A percentile compares a stretch with the other conserved stretches of the same genome.
phyloP scores from a whole-genome alignment of 108 stramenopile genomes.

The Phaeodactylum tricornutum region DNA sequence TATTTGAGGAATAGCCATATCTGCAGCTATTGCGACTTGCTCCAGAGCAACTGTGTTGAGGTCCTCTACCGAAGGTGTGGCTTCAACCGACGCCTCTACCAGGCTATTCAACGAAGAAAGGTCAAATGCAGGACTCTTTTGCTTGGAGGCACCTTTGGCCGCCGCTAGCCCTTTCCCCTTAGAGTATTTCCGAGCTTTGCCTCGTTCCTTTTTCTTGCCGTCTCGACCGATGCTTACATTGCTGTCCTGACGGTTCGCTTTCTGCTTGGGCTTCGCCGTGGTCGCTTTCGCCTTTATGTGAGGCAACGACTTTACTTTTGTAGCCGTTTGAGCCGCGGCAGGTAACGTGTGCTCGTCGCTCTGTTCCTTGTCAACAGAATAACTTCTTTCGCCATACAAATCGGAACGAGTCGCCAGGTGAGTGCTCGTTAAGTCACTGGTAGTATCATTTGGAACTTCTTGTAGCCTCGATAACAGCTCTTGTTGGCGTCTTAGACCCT shows the following conservation, averaged over 20 bases:
- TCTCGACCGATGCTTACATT: not conserved
- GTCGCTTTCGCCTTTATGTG: not conserved
- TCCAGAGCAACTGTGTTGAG: not conserved
- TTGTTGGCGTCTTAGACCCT: constrained; percentile 7
- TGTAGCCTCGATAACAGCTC: not conserved
- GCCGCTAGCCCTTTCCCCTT: not conserved
- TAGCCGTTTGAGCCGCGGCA: not conserved
- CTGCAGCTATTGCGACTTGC: not conserved
- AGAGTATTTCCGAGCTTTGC: not conserved
- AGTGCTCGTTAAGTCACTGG: not conserved
- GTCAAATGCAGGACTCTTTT: not conserved
- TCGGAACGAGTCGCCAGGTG: not conserved
- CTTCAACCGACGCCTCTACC: not conserved
- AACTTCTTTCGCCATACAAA: no score
- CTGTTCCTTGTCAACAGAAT: not conserved
- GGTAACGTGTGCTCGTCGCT: not conserved
- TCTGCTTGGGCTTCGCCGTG: not conserved
- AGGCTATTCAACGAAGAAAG: not conserved
- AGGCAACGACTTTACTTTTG: not conserved
- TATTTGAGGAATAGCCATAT: not conserved
- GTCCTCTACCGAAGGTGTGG: not conserved
- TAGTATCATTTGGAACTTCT: not conserved
- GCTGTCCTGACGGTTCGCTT: not conserved
- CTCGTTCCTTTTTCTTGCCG: not conserved
- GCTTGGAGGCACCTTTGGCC: not conserved